Evolutionary conservation across 148 eudicot species (phyloP).

Genomic region (Silene uniflora): DNA sequence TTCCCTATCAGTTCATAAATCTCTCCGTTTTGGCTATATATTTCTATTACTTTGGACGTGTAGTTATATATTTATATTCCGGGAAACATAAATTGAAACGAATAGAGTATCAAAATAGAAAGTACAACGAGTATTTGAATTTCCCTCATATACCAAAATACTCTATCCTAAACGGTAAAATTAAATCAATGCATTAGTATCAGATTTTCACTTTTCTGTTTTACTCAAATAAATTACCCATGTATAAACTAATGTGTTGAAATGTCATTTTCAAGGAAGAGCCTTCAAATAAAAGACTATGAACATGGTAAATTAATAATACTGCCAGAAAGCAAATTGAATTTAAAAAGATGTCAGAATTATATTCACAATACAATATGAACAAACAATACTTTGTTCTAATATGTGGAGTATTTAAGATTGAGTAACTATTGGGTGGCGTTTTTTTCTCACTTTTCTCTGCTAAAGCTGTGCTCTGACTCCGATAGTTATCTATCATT

Average conservation of each 20-base stretch:
- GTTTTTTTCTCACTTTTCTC: not conserved
- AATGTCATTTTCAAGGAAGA: constrained; percentile 23
- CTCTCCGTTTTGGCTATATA: no score
- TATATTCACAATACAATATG: constrained; percentile 13
- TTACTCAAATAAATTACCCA: not conserved
- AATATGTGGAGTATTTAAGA: not conserved
- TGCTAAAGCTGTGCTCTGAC: not conserved
- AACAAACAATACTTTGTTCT: constrained; percentile 11
- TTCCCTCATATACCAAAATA: no score
- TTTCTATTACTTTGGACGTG: no score
- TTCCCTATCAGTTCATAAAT: no score
- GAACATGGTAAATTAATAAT: not conserved
- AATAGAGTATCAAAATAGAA: no score
- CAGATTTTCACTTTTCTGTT: not conserved
- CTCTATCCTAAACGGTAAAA: no score
- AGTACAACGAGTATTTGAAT: no score
- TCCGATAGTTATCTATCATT: not conserved
- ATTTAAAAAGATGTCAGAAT: not conserved
- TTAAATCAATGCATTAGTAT: not conserved
- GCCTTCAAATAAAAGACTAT: constrained; percentile 17
- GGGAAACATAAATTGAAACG: no score
- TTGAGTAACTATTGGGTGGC: not conserved
- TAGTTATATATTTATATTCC: no score
- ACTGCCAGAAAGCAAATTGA: constrained; percentile 3
- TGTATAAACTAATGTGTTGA: constrained; percentile 3